phyloP scores from a whole-genome alignment of 2,329 filamentous ascomycete species.

The Microcyclosporella mali region DNA sequence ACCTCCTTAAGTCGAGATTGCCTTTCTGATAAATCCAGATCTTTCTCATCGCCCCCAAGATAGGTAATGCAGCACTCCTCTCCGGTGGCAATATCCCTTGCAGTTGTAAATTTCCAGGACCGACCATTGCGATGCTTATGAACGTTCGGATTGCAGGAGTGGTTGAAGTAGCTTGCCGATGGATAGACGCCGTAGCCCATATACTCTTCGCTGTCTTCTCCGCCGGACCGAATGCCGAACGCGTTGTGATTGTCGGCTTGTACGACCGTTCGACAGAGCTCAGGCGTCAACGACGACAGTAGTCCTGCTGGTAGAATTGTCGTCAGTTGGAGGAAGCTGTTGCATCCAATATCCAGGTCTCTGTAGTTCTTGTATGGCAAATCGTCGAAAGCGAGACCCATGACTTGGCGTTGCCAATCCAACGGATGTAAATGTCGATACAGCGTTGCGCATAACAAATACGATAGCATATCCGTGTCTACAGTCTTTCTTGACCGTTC shows the following conservation, averaged over 20 bases:
- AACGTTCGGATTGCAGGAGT: conserved; percentile 42
- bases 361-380: conserved; percentile 37
- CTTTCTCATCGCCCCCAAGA: conserved; percentile 43
- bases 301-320: conserved; percentile 35
- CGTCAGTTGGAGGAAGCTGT: conserved; percentile 40
- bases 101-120: conserved; percentile 38
- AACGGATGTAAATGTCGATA: conserved; percentile 28
- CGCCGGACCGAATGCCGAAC: conserved; percentile 38
- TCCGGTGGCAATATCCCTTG: conserved; percentile 31
- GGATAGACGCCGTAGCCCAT: conserved; percentile 46
- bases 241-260: conserved; percentile 42
- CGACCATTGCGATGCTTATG: conserved; percentile 37
- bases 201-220: conserved; percentile 43
- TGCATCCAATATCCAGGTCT: conserved; percentile 36
- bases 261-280: conserved; percentile 32
- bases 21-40: conserved; percentile 32
- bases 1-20: conserved; percentile 34
- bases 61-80: conserved; percentile 46
- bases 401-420: conserved; percentile 29
- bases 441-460: conserved; percentile 38
- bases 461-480: conserved; percentile 36
- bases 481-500: conserved; percentile 10
- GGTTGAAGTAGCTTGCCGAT: conserved; percentile 45
- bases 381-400: conserved; percentile 36
- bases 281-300: conserved; percentile 30